Conservation (phyloP, 2,329 filamentous ascomycete genomes). For the Xylariales sp. region DNA sequence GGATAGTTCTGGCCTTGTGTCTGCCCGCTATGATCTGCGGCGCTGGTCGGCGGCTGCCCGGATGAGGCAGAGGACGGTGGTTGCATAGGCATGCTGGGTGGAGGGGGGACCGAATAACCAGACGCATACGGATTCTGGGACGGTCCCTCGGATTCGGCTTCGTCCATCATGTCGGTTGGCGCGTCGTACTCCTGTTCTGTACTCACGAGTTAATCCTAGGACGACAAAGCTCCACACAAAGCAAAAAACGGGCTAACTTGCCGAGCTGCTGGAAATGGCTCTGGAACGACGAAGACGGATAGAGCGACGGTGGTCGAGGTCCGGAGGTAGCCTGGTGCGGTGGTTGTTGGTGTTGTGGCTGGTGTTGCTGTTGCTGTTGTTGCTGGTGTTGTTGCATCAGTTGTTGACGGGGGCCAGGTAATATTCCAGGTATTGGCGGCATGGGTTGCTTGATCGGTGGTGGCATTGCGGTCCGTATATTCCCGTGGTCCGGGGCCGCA, state of each 20-base stretch:
- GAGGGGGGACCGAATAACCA: constrained; percentile 59
- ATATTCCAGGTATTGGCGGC: constrained; percentile 52
- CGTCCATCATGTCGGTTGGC: constrained; percentile 88
- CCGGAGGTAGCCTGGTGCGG: constrained; percentile 52
- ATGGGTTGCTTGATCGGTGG: constrained; percentile 56
- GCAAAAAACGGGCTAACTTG: constrained; percentile 73
- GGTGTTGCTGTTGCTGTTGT: constrained; percentile 45
- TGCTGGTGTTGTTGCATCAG: constrained; percentile 52
- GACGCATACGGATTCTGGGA: constrained; percentile 74
- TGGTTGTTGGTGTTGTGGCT: constrained; percentile 35
- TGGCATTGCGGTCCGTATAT: constrained; percentile 56
- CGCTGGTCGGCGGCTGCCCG: constrained; percentile 52
- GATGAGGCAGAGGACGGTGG: constrained; percentile 54
- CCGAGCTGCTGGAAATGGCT: constrained; percentile 96
- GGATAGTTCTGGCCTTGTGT: constrained; percentile 63
- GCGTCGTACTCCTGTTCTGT: constrained; percentile 98
- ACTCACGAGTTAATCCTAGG: constrained; percentile 74
- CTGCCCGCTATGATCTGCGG: constrained; percentile 48
- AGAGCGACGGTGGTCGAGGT: constrained; percentile 66
- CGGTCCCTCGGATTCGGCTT: constrained; percentile 77
- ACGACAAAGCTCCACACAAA: constrained; percentile 71
- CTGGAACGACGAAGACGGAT: constrained; percentile 84
- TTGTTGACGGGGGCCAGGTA: constrained; percentile 51
- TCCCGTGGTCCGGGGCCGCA: constrained; percentile 60
- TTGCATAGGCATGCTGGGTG: constrained; percentile 56